A percentile compares a stretch with the other conserved stretches of the same genome.
Evolutionary conservation across 768 basidiomycete species (phyloP).

Genomic region (Lactarius psammicola): DNA sequence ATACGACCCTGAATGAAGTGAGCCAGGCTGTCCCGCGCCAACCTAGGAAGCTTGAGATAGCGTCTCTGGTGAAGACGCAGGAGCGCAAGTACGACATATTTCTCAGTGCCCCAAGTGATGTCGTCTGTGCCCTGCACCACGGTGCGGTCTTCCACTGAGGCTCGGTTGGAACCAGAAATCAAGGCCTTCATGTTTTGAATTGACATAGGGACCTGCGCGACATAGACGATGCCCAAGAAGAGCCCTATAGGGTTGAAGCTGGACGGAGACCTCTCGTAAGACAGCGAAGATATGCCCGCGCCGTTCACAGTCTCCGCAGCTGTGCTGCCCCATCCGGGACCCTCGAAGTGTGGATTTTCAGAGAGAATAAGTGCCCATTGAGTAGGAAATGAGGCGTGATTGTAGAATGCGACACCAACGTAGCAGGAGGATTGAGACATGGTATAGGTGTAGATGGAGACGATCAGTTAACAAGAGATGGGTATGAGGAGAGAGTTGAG

Average conservation of each 20-base stretch:
- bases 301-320: slow-evolving; percentile 3
- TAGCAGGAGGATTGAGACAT: slow-evolving; percentile 2
- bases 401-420: slow-evolving; percentile 4
- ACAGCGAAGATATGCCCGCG: not conserved
- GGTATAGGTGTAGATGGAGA: not conserved
- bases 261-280: not conserved
- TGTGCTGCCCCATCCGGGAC: slow-evolving; percentile 8
- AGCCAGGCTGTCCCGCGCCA: not conserved
- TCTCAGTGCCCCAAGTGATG: not conserved
- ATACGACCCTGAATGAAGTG: not conserved
- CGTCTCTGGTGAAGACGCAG: slow-evolving; percentile 2
- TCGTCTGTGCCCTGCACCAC: not conserved
- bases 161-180: slow-evolving; percentile 4
- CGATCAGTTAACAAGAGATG: not conserved
- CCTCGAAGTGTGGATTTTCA: not conserved
- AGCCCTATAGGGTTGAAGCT: not conserved
- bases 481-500: not conserved
- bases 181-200: not conserved
- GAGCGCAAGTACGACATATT: slow-evolving; percentile 8
- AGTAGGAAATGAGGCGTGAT: not conserved
- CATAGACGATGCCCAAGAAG: not conserved
- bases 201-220: not conserved
- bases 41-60: not conserved
- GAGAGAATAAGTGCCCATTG: slow-evolving; percentile 14
- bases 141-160: slow-evolving; percentile 4